A percentile compares a stretch with the other conserved stretches of the same genome.
Conservation (phyloP, 208 protist species). For the Acanthamoeba polyphaga region DNA sequence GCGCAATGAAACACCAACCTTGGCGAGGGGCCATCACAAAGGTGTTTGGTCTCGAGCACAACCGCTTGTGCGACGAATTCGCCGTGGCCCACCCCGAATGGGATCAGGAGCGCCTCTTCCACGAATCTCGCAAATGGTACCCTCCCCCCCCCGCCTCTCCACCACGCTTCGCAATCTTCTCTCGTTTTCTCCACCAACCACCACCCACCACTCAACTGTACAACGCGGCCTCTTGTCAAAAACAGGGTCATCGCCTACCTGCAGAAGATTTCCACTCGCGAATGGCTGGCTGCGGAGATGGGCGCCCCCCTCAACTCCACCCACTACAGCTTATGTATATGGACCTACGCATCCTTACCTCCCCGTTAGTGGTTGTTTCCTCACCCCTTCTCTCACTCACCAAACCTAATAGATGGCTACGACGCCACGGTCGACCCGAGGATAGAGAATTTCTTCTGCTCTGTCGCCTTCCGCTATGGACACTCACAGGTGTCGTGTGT, state of each 20-base stretch:
- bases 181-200: neutral
- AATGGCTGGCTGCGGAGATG: conserved; percentile 49
- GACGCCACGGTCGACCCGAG: conserved; percentile 70
- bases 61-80: conserved; percentile 65
- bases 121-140: conserved; percentile 65
- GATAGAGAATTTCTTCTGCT: conserved; percentile 80
- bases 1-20: no score
- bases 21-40: neutral
- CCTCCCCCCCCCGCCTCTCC: neutral
- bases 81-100: neutral
- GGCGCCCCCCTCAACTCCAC: neutral
- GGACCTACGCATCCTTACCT: neutral
- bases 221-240: no score
- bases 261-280: conserved; percentile 61
- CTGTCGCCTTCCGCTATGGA: conserved; percentile 83
- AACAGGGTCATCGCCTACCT: conserved; percentile 50
- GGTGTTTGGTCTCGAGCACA: conserved; percentile 61
- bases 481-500: conserved; percentile 63
- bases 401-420: conserved; percentile 61
- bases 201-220: neutral
- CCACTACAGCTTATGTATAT: neutral
- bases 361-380: neutral
- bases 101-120: conserved; percentile 44
- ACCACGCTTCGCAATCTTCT: neutral
- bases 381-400: neutral